These are phyloP conservation scores for Aspergillus ostianus DNA, from an alignment of 495 filamentous ascomycete genomes.

Conservation along the genomic window DNA sequence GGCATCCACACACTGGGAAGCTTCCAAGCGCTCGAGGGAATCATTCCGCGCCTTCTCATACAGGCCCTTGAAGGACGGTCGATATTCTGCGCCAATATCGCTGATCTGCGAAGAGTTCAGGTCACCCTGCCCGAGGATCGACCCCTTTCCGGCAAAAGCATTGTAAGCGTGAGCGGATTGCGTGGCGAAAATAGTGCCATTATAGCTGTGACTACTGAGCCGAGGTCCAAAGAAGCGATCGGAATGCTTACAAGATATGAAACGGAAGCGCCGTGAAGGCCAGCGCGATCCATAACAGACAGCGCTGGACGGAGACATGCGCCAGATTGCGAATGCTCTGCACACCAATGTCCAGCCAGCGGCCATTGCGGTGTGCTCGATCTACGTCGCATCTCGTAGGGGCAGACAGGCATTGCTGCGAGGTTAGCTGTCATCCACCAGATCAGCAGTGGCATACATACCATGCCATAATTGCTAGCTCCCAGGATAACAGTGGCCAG, in stretches of 20 bases:
- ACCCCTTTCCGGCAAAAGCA: not conserved
- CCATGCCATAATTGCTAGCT: not conserved
- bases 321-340: conserved; percentile 1
- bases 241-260: not conserved
- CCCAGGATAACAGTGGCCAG: not conserved
- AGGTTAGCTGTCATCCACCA: not conserved
- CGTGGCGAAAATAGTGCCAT: not conserved
- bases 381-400: not conserved
- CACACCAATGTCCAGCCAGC: conserved; percentile 6
- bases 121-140: not conserved
- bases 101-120: not conserved
- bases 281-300: not conserved
- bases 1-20: not conserved
- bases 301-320: not conserved
- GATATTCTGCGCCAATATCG: not conserved
- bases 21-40: not conserved
- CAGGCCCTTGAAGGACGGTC: not conserved
- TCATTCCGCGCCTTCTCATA: not conserved
- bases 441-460: not conserved
- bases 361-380: not conserved
- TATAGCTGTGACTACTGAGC: not conserved
- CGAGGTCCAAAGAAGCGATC: not conserved
- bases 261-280: not conserved
- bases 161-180: not conserved
- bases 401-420: conserved; percentile 1